Conservation (phyloP, 768 basidiomycete genomes). For the Rhodosporidiobolus odoratus region DNA sequence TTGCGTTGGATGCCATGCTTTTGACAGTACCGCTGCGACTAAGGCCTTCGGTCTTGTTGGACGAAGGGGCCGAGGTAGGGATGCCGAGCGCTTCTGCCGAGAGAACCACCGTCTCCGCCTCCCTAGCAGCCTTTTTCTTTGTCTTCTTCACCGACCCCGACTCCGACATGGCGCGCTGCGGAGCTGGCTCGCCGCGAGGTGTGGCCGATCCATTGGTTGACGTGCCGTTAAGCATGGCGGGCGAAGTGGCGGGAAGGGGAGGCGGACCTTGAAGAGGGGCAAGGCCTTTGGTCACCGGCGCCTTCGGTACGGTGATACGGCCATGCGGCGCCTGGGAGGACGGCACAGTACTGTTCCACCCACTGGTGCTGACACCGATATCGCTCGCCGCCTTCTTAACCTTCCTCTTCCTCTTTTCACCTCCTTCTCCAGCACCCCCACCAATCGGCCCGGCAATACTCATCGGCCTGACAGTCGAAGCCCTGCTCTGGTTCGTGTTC, state of each 20-base stretch:
- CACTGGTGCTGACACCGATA: constrained; percentile 19
- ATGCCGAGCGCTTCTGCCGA: constrained; percentile 33
- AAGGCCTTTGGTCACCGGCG: constrained; percentile 4
- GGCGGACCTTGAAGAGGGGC: not conserved
- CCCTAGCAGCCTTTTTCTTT: constrained; percentile 26
- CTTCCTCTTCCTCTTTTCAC: constrained; percentile 6
- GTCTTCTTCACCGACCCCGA: constrained; percentile 20
- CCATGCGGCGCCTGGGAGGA: no score
- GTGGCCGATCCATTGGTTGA: not conserved
- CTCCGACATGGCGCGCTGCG: not conserved
- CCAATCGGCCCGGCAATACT: no score
- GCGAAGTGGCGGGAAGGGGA: not conserved
- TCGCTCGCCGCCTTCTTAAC: constrained; percentile 36
- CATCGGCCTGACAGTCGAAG: not conserved
- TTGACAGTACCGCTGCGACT: constrained; percentile 7
- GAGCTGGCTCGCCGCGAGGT: not conserved
- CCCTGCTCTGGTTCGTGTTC: constrained; percentile 10
- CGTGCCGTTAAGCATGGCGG: not conserved
- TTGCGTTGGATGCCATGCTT: constrained; percentile 6
- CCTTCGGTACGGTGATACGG: not conserved
- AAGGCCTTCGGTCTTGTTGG: not conserved
- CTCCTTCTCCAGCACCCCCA: not conserved
- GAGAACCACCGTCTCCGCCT: constrained; percentile 29
- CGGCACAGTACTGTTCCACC: not conserved
- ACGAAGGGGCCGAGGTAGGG: constrained; percentile 10